These are phyloP conservation scores for Aphanoascus verrucosus DNA, from an alignment of 2,329 filamentous ascomycete genomes.

Conservation along the genomic window DNA sequence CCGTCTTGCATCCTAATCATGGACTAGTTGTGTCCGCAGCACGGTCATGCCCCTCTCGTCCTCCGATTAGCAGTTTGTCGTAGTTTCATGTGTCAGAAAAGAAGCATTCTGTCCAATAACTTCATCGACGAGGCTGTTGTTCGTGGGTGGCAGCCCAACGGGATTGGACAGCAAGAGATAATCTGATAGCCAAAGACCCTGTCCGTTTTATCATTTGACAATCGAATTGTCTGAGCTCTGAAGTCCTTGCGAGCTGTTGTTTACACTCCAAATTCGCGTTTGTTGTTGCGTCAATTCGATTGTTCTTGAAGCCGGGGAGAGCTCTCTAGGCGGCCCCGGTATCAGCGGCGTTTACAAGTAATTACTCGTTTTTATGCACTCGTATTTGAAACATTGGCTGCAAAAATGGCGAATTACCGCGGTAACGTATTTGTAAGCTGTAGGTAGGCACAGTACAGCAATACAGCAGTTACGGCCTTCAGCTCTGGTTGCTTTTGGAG, in stretches of 20 bases:
- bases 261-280: not conserved
- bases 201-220: not conserved
- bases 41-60: not conserved
- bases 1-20: not conserved
- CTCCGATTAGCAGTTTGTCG: not conserved
- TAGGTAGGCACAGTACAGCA: constrained; percentile 6
- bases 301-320: not conserved
- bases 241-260: not conserved
- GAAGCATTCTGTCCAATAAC: constrained; percentile 5
- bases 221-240: not conserved
- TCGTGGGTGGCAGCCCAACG: constrained; percentile 5
- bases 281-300: not conserved
- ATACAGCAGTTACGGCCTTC: not conserved
- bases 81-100: not conserved
- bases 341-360: constrained; percentile 1
- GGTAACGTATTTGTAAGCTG: not conserved
- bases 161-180: not conserved
- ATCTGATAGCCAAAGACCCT: not conserved
- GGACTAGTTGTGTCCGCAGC: not conserved
- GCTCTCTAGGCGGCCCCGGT: not conserved
- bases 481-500: not conserved
- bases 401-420: not conserved
- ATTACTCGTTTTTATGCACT: constrained; percentile 3
- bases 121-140: constrained; percentile 4
- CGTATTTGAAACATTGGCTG: not conserved